phyloP scores from a whole-genome alignment of 495 filamentous ascomycete species.

The Penicillium pancosmium region DNA sequence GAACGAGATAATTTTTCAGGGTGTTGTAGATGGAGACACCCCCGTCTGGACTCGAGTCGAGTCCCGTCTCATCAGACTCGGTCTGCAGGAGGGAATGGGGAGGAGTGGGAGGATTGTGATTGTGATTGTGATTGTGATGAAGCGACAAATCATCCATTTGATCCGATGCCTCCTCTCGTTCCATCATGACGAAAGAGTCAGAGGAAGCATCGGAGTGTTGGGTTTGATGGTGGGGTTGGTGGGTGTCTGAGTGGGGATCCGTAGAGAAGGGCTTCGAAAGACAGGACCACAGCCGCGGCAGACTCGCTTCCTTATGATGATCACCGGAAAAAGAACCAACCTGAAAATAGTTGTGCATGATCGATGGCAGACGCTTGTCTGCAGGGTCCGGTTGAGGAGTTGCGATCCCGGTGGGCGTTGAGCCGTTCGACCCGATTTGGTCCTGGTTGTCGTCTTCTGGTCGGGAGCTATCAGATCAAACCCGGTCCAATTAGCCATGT shows the following conservation, averaged over 20 bases:
- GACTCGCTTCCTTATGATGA: conserved; percentile 45
- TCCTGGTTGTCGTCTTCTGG: conserved; percentile 71
- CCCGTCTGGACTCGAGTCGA: conserved; percentile 37
- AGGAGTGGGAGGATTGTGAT: conserved; percentile 44
- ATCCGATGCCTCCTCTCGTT: conserved; percentile 38
- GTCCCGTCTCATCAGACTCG: conserved; percentile 44
- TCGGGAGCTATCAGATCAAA: conserved; percentile 31
- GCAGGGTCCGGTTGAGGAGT: conserved; percentile 87
- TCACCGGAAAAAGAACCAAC: conserved; percentile 74
- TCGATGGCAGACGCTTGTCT: conserved; percentile 88
- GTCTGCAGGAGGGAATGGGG: conserved; percentile 50
- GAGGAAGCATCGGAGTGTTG: conserved; percentile 31
- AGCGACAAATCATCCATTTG: conserved; percentile 25
- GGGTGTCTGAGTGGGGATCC: conserved; percentile 19
- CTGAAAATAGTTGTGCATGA: conserved; percentile 95
- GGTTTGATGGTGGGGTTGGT: conserved; percentile 16
- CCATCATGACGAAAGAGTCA: conserved; percentile 45
- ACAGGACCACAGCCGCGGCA: conserved; percentile 51
- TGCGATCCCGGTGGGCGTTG: conserved; percentile 80
- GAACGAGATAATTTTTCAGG: conserved; percentile 47
- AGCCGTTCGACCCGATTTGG: conserved; percentile 75
- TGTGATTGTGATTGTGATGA: conserved; percentile 5
- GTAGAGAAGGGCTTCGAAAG: conserved; percentile 27
- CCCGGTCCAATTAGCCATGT: conserved; percentile 26
- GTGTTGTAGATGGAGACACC: conserved; percentile 43